Evolutionary conservation across 371 early-diverging fungal genomes (phyloP), one percentile per base, ranked within the genome.

Genomic region (Gilbertella persicaria): DNA sequence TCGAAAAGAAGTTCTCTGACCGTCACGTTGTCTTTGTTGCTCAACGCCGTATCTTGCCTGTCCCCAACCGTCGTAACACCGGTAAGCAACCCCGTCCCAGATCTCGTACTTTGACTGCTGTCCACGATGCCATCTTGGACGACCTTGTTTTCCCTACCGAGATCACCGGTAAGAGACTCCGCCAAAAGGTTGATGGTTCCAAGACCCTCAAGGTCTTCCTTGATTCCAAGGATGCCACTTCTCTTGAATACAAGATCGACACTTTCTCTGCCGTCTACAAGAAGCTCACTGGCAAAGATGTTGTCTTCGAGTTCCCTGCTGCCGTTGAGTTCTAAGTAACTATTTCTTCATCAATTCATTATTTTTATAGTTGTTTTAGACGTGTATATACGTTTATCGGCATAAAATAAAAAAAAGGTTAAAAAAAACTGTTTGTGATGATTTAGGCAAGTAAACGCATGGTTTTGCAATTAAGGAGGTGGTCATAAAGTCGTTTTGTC

Each of bases 1-100:
- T 97, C 65, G 97, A 97, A 85, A 97, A 97, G 94, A 97, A 97
- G 89, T 95, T 96, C 88, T 90, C 93, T 61, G 97, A 96, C 80
- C 89, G 94, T 69, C 96, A 96, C 79, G 91, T 96, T 62, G 83
- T 97, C 66, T 83, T 97, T 57, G 78, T 96, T 72, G 97, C 95
- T 61, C 91, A 94, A 79, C 93, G 97, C 65, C 92, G 94, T 74
- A 94, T 97, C 78, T 78, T 96, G 78, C 83, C 86, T 71, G 92
- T 90, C 83, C 96, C 95, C 53, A 80, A 86, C 66, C 92, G 92
- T 75, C 83, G 83, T 58, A 82, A 88, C 62, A 89, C 91, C 69
- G 82, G 84, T 60, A 88, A 86, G 79, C 97, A 96, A 82, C 71
- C 81, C 62, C 91, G 97, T 65, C 97, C 97, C 65, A 89, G 95